phyloP scores from a whole-genome alignment of 176 grass and related monocot species.

The Zea luxurians region DNA sequence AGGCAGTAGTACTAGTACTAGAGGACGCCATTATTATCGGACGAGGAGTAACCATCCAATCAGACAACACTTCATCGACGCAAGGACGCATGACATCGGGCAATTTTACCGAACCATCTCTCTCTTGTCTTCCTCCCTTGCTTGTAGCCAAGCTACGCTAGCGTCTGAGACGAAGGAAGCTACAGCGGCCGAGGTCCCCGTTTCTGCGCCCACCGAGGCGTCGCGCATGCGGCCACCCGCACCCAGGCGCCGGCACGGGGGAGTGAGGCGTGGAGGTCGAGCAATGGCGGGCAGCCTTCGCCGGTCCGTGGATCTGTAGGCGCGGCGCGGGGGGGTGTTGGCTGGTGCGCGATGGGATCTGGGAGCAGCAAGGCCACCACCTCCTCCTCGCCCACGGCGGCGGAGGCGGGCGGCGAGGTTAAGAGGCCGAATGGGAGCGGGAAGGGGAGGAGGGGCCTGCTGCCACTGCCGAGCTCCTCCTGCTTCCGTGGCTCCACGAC shows the following conservation, averaged over 20 bases:
- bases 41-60: constrained; percentile 2
- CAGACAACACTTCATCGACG: constrained; percentile 30
- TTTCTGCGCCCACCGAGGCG: constrained; percentile 16
- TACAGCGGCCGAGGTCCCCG: neutral
- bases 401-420: neutral
- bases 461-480: constrained; percentile 60
- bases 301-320: constrained; percentile 43
- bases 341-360: constrained; percentile 63
- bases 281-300: constrained; percentile 29
- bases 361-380: constrained; percentile 66
- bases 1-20: neutral
- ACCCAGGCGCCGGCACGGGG: constrained; percentile 1
- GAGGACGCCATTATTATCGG: constrained; percentile 36
- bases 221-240: constrained; percentile 24
- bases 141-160: constrained; percentile 22
- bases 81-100: neutral
- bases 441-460: constrained; percentile 27
- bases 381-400: neutral
- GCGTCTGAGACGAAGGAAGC: constrained; percentile 23
- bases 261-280: constrained; percentile 9
- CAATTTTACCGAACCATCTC: constrained; percentile 35
- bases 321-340: neutral
- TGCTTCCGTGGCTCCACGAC: constrained; percentile 64
- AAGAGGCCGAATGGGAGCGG: constrained; percentile 37
- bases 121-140: neutral